These are phyloP conservation scores for Hanseniaspora mollemarum DNA, from an alignment of 805 yeast species.

Conservation along the genomic window DNA sequence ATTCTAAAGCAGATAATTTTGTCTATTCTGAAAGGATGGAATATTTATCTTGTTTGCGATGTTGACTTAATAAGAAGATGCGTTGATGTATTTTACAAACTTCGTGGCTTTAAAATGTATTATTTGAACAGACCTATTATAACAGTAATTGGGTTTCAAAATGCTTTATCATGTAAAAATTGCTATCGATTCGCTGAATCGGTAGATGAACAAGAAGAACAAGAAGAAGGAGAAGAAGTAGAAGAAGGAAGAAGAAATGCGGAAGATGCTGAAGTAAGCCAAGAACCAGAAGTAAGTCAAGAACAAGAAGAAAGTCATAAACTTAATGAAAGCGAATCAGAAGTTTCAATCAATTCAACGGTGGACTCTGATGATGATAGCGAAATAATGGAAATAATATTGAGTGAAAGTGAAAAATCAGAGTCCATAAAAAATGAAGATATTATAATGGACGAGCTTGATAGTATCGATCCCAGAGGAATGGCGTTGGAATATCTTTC, in stretches of 20 bases:
- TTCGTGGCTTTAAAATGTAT: background rate
- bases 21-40: constrained; percentile 15
- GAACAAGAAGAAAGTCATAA: too few species aligned
- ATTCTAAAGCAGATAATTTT: constrained; percentile 2
- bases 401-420: background rate
- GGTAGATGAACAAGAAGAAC: background rate
- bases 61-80: constrained; percentile 2
- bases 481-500: constrained; percentile 1
- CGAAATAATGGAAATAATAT: background rate
- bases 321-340: background rate
- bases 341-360: background rate
- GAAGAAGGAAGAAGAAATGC: background rate
- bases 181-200: background rate
- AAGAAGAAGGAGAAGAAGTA: background rate
- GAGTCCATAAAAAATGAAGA: background rate
- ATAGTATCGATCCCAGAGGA: background rate
- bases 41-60: constrained; percentile 12
- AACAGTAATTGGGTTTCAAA: background rate
- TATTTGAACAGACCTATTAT: constrained; percentile 12
- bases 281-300: too few species aligned
- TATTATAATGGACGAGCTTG: background rate
- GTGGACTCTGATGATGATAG: background rate
- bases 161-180: constrained; percentile 5
- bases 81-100: background rate
- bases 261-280: too few species aligned